Percentiles rank a stretch among this genome's conserved stretches.
These are phyloP conservation scores for Clarireedia monteithiana DNA, from an alignment of 2,329 filamentous ascomycete genomes.

Conservation along the genomic window DNA sequence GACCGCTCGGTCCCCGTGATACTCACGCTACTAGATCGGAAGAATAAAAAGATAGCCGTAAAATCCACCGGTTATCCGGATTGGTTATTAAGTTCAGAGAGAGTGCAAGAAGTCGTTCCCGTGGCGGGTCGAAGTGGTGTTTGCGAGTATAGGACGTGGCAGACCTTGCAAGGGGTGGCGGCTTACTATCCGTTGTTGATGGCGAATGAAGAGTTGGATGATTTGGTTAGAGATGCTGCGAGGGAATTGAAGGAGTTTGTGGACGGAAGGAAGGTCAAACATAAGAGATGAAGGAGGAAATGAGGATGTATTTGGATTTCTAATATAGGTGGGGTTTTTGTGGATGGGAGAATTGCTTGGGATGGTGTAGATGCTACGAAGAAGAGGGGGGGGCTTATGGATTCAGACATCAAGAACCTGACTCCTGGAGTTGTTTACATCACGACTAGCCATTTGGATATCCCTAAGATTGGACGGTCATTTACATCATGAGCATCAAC, in stretches of 20 bases:
- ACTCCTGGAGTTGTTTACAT: too few relatives aligned
- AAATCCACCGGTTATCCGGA: constrained; percentile 11
- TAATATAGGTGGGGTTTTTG: too few relatives aligned
- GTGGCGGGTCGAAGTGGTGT: constrained; percentile 10
- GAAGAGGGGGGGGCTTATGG: too few relatives aligned
- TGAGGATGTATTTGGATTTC: background rate
- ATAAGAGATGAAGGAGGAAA: background rate
- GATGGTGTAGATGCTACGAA: too few relatives aligned
- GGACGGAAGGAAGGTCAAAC: background rate
- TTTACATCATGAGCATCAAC: too few relatives aligned
- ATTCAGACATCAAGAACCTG: too few relatives aligned
- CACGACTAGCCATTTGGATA: too few relatives aligned
- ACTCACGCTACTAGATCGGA: constrained; percentile 15
- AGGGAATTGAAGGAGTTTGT: constrained; percentile 3
- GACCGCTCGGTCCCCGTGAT: constrained; percentile 1
- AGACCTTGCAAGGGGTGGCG: constrained; percentile 16
- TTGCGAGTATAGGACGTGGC: constrained; percentile 20
- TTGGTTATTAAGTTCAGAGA: constrained; percentile 18
- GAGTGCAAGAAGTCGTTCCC: constrained; percentile 18
- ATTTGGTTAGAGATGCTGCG: constrained; percentile 2
- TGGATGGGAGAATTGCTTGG: too few relatives aligned
- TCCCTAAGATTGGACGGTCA: too few relatives aligned
- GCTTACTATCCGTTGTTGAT: constrained; percentile 18
- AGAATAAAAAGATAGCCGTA: constrained; percentile 13
- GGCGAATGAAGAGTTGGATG: constrained; percentile 13